A percentile compares a stretch with the other conserved stretches of the same genome.
Conservation (phyloP, 2,329 filamentous ascomycete genomes). For the Arthrobotrys sinensis region DNA sequence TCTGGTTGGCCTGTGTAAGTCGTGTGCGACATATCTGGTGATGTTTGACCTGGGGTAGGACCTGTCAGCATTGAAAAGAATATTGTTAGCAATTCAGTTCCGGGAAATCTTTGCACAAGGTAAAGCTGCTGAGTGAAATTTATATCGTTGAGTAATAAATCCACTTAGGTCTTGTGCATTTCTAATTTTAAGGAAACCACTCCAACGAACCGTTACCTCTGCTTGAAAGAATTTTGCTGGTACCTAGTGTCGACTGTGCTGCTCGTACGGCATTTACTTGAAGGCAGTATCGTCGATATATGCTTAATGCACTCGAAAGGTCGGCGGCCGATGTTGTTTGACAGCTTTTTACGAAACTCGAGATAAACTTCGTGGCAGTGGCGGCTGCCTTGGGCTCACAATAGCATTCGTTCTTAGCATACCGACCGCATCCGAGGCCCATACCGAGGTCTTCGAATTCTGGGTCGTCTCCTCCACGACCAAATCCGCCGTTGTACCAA, state of each 20-base stretch:
- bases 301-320: slow-evolving; percentile 62
- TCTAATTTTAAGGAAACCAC: not conserved
- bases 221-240: slow-evolving; percentile 17
- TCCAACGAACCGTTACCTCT: slow-evolving; percentile 19
- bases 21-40: not conserved
- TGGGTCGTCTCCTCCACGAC: slow-evolving; percentile 42
- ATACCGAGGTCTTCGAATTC: slow-evolving; percentile 28
- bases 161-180: not conserved
- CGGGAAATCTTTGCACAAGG: not conserved
- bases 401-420: slow-evolving; percentile 64
- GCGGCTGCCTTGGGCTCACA: slow-evolving; percentile 62
- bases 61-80: not conserved
- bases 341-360: slow-evolving; percentile 63
- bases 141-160: slow-evolving; percentile 7
- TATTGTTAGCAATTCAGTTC: slow-evolving; percentile 8
- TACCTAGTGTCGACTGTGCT: slow-evolving; percentile 10
- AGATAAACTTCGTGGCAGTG: slow-evolving; percentile 64
- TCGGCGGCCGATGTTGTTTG: slow-evolving; percentile 61
- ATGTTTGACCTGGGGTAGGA: slow-evolving; percentile 11
- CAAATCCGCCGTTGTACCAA: slow-evolving; percentile 63
- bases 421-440: slow-evolving; percentile 63
- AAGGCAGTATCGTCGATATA: slow-evolving; percentile 34
- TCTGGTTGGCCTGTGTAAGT: slow-evolving; percentile 20
- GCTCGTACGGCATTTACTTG: slow-evolving; percentile 23
- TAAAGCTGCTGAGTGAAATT: not conserved